Evolutionary conservation across 1,284 basidiomycete genomes (phyloP), one percentile per base, ranked within the genome.

Genomic region (Stereum hirsutum): DNA sequence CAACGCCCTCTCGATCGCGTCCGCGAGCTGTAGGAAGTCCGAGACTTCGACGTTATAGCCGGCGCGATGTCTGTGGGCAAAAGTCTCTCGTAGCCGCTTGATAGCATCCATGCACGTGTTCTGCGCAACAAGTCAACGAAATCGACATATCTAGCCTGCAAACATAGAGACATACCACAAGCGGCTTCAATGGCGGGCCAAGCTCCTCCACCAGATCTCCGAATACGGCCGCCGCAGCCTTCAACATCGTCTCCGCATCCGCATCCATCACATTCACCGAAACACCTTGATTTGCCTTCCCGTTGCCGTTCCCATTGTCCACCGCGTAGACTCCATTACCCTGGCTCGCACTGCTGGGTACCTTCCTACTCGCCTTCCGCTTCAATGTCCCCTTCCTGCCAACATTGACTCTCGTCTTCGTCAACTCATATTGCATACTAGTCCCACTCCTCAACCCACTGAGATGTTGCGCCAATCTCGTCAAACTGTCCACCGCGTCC

Each of bases 401-500:
- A 14, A 71, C 75, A 8, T 80, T 74, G 6, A 74, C 62, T 20
- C 78, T 75, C 0, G 84, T 83, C 53, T 71, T 73, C 15, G 84
- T 78, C 26, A 96, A 62, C 39, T 92, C 86, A 46, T 84, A 80
- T 56, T 95, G 91, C 24, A 96, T 60, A 25, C 78, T 73, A 2
- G 86, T 90, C 0, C 90, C 87, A 46, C 86, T 82, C 36, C 93
- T 66, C 45, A 96, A 65, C 17, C 92, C 90, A 41, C 85, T 91
- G 32, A 96, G 63, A 64, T 96, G 92, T 56, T 97, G 93, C 1
- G 89, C 93, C 3, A 97, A 73, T 14, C 89, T 70, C 47, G 87
- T 92, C 54, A 97, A 69, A 49, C 81, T 84, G 44, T 79, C 80
- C 5, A 95, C 81, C 0, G 88, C 87, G 46, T 89, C 86, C 49